phyloP scores from a whole-genome alignment of 1,284 basidiomycete genomes.

The Waitea zeae region DNA sequence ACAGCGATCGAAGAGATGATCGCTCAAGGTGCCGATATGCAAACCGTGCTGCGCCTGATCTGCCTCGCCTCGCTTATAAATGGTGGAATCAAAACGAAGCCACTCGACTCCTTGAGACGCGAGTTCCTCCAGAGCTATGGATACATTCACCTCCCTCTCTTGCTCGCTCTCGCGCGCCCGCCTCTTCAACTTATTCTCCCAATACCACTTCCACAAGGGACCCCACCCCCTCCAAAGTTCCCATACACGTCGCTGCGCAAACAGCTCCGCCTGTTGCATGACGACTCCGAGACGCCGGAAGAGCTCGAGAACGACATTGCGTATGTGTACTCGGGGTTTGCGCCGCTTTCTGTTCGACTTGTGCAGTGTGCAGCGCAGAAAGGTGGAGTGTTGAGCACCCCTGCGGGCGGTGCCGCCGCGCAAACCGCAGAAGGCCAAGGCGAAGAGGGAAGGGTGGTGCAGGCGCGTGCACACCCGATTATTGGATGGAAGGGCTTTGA shows the following conservation, averaged over 20 bases:
- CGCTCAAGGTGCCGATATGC: conserved; percentile 67
- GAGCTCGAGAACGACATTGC: conserved; percentile 86
- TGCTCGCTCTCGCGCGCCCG: conserved; percentile 65
- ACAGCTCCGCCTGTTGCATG: conserved; percentile 80
- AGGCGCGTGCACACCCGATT: conserved; percentile 73
- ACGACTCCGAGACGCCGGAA: conserved; percentile 64
- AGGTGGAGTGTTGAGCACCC: conserved; percentile 70
- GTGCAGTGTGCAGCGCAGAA: conserved; percentile 89
- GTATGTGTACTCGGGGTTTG: conserved; percentile 94
- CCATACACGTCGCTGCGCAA: conserved; percentile 66
- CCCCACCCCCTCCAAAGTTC: conserved; percentile 32
- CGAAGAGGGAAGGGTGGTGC: conserved; percentile 14
- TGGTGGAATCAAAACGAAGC: conserved; percentile 80
- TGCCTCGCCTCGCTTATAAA: conserved; percentile 75
- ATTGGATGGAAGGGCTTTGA: conserved; percentile 96
- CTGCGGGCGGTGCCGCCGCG: conserved; percentile 22
- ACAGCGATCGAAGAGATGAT: conserved; percentile 76
- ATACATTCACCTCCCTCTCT: conserved; percentile 73
- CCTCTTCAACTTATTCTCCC: conserved; percentile 51
- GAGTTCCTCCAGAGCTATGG: conserved; percentile 94
- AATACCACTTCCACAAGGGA: conserved; percentile 37
- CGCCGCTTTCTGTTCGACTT: conserved; percentile 81
- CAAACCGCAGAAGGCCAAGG: conserved; percentile 14
- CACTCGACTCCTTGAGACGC: conserved; percentile 76
- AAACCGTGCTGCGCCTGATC: conserved; percentile 61